phyloP scores from a whole-genome alignment of 129 eudicot species.

The Scalesia atractyloides region DNA sequence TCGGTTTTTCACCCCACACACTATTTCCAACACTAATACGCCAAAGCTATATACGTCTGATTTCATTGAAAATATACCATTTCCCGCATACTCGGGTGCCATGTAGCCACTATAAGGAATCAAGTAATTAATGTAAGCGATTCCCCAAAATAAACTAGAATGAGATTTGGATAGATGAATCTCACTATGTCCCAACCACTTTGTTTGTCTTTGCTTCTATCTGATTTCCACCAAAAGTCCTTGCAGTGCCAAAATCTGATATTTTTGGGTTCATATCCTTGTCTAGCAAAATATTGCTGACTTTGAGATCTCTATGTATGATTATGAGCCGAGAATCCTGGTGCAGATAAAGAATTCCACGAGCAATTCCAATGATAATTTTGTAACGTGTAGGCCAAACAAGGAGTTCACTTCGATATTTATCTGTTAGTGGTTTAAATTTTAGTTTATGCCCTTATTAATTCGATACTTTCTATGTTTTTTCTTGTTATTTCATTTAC shows the following conservation, averaged over 20 bases:
- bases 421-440: neutral
- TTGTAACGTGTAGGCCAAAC: neutral
- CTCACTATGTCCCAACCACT: constrained; percentile 2
- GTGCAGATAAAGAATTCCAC: constrained; percentile 1
- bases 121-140: neutral
- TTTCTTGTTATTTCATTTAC: too few relatives aligned
- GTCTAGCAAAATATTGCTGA: constrained; percentile 5
- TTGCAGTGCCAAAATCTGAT: constrained; percentile 5
- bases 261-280: neutral
- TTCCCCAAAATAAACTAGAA: neutral
- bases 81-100: too few relatives aligned
- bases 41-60: neutral
- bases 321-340: constrained; percentile 5
- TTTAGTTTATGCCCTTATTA: neutral
- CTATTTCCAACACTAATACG: neutral
- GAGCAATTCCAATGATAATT: neutral
- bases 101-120: neutral
- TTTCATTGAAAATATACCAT: neutral
- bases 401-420: neutral
- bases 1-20: neutral
- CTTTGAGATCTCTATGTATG: constrained; percentile 13
- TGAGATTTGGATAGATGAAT: neutral
- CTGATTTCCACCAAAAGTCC: neutral
- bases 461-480: neutral
- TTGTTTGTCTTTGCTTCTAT: neutral